Conservation (phyloP, 257 asterid species). For the Penstemon newberryi region DNA sequence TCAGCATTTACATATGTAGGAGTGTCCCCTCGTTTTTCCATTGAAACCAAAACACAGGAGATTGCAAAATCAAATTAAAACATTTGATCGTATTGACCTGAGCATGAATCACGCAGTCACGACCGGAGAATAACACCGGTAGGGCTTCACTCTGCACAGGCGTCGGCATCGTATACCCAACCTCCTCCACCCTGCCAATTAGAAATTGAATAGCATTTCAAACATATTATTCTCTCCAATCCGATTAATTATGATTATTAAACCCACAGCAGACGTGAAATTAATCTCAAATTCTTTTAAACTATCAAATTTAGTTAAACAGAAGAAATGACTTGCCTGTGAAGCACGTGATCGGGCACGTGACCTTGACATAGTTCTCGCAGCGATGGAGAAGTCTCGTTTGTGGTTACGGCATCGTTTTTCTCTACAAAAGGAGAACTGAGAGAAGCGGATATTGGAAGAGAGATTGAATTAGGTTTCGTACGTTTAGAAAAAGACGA, state of each 20-base stretch:
- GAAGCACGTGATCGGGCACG: slow-evolving; percentile 79
- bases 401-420: slow-evolving; percentile 28
- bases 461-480: slow-evolving; percentile 23
- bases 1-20: neutral
- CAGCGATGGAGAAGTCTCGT: slow-evolving; percentile 33
- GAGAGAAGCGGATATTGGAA: slow-evolving; percentile 43
- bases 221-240: slow-evolving; percentile 4
- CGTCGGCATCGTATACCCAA: slow-evolving; percentile 71
- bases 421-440: slow-evolving; percentile 32
- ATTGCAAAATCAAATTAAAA: slow-evolving; percentile 2
- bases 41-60: neutral
- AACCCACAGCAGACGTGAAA: neutral
- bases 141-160: slow-evolving; percentile 70
- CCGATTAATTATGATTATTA: slow-evolving; percentile 14
- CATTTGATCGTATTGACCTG: slow-evolving; percentile 53
- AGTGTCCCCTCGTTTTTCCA: neutral
- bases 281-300: slow-evolving; percentile 1
- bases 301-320: neutral
- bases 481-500: slow-evolving; percentile 1
- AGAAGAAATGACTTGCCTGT: slow-evolving; percentile 45
- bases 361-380: slow-evolving; percentile 69
- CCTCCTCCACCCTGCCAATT: slow-evolving; percentile 79
- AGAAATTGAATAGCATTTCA: neutral
- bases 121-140: slow-evolving; percentile 76
- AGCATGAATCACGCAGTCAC: slow-evolving; percentile 88